These are phyloP conservation scores for Boletus rubescentipes DNA, from an alignment of 768 basidiomycete species.

Conservation along the genomic window DNA sequence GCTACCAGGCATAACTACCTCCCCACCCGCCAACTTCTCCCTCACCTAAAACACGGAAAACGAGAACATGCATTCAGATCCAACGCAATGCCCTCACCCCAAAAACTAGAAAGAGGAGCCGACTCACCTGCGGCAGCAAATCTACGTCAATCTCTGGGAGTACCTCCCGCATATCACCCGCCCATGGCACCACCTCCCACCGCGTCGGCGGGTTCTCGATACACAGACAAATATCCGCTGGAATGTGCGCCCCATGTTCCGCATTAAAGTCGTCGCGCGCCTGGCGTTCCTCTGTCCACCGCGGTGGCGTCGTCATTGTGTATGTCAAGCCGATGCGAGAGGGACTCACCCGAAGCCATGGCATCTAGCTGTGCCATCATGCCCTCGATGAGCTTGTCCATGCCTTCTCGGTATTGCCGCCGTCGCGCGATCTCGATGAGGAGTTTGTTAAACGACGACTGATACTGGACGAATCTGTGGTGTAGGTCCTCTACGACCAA, in stretches of 20 bases:
- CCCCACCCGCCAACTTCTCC: conserved; percentile 21
- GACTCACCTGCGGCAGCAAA: conserved; percentile 52
- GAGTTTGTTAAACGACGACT: conserved; percentile 70
- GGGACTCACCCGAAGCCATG: conserved; percentile 60
- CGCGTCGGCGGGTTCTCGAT: conserved; percentile 72
- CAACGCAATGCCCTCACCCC: no score
- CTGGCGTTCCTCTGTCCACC: conserved; percentile 59
- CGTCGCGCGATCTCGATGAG: conserved; percentile 72
- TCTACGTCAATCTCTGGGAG: conserved; percentile 64
- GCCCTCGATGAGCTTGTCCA: conserved; percentile 60
- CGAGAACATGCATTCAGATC: neutral
- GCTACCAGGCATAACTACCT: conserved; percentile 13
- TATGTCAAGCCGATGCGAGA: neutral
- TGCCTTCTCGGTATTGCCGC: conserved; percentile 61
- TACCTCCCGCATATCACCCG: conserved; percentile 53
- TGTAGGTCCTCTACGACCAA: conserved; percentile 62
- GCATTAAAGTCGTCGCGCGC: conserved; percentile 67
- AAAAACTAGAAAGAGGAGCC: neutral
- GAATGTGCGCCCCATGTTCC: conserved; percentile 71
- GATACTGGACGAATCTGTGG: conserved; percentile 65
- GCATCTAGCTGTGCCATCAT: conserved; percentile 65
- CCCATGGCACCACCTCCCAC: conserved; percentile 64
- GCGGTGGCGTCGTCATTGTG: neutral
- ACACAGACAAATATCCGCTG: conserved; percentile 77
- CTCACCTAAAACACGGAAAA: conserved; percentile 26